These are phyloP conservation scores for Plasmodium gaboni DNA, from an alignment of 169 alveolate species.

Conservation along the genomic window DNA sequence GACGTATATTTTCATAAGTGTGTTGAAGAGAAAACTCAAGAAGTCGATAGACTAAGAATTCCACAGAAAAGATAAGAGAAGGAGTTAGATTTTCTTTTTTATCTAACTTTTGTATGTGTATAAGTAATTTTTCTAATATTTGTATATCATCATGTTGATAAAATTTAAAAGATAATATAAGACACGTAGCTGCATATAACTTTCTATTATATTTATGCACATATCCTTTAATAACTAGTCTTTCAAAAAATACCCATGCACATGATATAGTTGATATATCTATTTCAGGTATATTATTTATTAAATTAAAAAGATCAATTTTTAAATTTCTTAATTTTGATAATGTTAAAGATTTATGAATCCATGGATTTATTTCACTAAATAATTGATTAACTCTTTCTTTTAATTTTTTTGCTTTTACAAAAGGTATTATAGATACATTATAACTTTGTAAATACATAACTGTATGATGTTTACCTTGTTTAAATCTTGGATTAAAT, in stretches of 20 bases:
- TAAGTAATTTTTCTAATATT: constrained; percentile 80
- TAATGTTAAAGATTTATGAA: constrained; percentile 75
- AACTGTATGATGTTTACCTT: constrained; percentile 76
- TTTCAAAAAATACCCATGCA: constrained; percentile 87
- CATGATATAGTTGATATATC: constrained; percentile 87
- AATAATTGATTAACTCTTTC: constrained; percentile 71
- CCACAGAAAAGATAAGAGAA: constrained; percentile 81
- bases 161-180: constrained; percentile 83
- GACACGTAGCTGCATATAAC: constrained; percentile 85
- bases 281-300: constrained; percentile 76
- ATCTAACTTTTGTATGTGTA: constrained; percentile 77
- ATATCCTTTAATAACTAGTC: constrained; percentile 82
- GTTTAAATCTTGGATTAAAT: constrained; percentile 75
- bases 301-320: constrained; percentile 78
- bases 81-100: constrained; percentile 78
- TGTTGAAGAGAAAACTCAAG: constrained; percentile 81
- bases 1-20: constrained; percentile 76
- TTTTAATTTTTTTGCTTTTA: constrained; percentile 52
- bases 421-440: constrained; percentile 76
- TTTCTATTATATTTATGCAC: constrained; percentile 83
- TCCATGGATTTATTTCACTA: constrained; percentile 78
- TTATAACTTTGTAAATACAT: constrained; percentile 66
- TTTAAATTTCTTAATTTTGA: constrained; percentile 74
- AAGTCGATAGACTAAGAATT: constrained; percentile 72
- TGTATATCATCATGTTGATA: constrained; percentile 85